Percentiles rank a stretch among this genome's conserved stretches.
These are phyloP conservation scores for Salvia rosmarinus DNA, from an alignment of 257 asterid genomes.

Conservation along the genomic window DNA sequence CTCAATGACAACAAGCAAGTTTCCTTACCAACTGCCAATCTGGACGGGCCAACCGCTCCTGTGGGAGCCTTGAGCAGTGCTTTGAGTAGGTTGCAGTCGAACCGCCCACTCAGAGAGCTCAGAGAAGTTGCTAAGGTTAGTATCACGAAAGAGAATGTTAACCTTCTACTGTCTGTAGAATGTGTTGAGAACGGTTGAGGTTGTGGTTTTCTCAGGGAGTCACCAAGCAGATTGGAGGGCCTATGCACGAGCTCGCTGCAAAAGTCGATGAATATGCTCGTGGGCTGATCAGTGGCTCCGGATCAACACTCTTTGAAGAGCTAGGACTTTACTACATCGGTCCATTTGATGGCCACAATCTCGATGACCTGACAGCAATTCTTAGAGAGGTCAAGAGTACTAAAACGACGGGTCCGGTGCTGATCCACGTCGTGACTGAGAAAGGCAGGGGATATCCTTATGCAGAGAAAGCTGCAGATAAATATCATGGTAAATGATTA, in stretches of 20 bases:
- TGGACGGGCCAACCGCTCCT: conserved; percentile 86
- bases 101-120: conserved; percentile 85
- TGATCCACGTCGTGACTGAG: conserved; percentile 93
- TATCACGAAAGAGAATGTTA: not conserved
- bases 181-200: conserved; percentile 12
- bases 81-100: conserved; percentile 83
- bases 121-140: conserved; percentile 95
- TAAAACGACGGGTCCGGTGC: conserved; percentile 80
- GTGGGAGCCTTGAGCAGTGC: conserved; percentile 94
- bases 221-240: conserved; percentile 92
- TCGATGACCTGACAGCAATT: conserved; percentile 80
- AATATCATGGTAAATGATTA: conserved; percentile 77
- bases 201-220: conserved; percentile 71
- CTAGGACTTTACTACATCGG: conserved; percentile 95
- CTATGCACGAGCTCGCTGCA: conserved; percentile 94
- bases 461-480: conserved; percentile 94
- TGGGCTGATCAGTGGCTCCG: conserved; percentile 91
- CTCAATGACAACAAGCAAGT: conserved; percentile 97
- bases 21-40: conserved; percentile 87
- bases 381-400: conserved; percentile 91
- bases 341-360: conserved; percentile 92
- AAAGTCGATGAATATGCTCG: conserved; percentile 98
- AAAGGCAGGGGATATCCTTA: conserved; percentile 97
- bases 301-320: conserved; percentile 90
- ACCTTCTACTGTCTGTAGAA: not conserved